phyloP scores from a whole-genome alignment of 768 basidiomycete species.

The Panaeolus cyanescens region DNA sequence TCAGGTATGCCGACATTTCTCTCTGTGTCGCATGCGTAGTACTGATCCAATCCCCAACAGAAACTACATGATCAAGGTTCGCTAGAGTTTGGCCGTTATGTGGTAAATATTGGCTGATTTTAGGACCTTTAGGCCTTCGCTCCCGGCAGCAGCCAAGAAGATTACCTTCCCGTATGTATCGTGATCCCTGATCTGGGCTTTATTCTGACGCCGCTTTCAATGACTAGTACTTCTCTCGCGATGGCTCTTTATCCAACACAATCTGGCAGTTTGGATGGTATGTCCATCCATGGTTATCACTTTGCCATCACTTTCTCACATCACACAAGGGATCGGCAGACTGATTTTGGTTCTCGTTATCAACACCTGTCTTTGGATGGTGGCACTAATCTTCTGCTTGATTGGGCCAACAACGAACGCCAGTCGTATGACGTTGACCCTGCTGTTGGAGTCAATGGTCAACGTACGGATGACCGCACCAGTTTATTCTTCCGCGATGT shows the following conservation, averaged over 20 bases:
- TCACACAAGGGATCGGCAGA: not conserved
- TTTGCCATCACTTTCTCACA: not conserved
- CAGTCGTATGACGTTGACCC: not conserved
- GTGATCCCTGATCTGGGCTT: no score
- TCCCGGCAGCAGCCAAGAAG: not conserved
- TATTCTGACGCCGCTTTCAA: not conserved
- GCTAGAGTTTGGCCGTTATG: no score
- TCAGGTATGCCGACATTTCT: not conserved
- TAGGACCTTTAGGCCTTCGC: not conserved
- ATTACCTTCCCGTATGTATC: not conserved
- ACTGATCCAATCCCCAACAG: not conserved
- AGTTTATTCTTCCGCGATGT: not conserved
- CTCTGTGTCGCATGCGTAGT: not conserved
- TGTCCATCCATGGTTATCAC: not conserved
- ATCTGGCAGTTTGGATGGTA: not conserved
- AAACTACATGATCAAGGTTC: not conserved
- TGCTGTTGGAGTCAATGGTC: not conserved
- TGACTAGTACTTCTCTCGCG: not conserved
- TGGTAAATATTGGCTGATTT: no score
- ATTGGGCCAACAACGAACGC: not conserved
- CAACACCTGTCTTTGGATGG: not conserved
- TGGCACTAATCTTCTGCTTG: not conserved
- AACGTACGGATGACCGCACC: not conserved
- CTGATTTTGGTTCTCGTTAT: not conserved
- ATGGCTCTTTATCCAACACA: not conserved